Evolutionary conservation across 1,284 basidiomycete species (phyloP).

Genomic region (Tausonia pullulans): DNA sequence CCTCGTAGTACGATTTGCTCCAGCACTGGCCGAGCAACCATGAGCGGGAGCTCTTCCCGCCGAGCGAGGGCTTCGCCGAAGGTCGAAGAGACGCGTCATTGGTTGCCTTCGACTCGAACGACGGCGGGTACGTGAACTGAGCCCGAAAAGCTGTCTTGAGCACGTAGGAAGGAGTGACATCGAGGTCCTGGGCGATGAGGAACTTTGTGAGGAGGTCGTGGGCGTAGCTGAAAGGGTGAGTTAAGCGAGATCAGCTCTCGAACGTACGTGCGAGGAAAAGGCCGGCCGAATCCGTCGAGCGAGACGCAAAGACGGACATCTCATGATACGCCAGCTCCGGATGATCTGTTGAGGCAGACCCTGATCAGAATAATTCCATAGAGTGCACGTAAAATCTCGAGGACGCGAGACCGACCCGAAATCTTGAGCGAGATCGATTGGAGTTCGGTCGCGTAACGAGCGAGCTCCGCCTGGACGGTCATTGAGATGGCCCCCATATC

Average conservation of each 20-base stretch:
- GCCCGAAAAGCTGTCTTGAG: slow-evolving; percentile 61
- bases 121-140: slow-evolving; percentile 44
- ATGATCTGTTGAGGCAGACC: slow-evolving; percentile 18
- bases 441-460: too few species aligned
- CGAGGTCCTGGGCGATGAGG: slow-evolving; percentile 25
- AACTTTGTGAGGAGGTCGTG: slow-evolving; percentile 23
- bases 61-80: background rate
- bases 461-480: too few species aligned
- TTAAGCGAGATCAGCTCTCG: too few species aligned
- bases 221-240: slow-evolving; percentile 16
- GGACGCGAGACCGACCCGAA: too few species aligned
- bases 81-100: background rate
- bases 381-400: too few species aligned
- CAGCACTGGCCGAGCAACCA: too few species aligned
- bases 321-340: slow-evolving; percentile 30
- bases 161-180: slow-evolving; percentile 27
- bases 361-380: too few species aligned
- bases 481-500: too few species aligned
- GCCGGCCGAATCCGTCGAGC: too few species aligned
- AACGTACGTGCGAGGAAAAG: too few species aligned
- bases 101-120: background rate
- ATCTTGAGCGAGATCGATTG: too few species aligned
- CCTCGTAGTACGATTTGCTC: too few species aligned
- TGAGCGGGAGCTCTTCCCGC: background rate
- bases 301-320: background rate